A percentile compares a stretch with the other conserved stretches of the same genome.
Conservation (phyloP, 768 basidiomycete species). For the Boletellus sp. region DNA sequence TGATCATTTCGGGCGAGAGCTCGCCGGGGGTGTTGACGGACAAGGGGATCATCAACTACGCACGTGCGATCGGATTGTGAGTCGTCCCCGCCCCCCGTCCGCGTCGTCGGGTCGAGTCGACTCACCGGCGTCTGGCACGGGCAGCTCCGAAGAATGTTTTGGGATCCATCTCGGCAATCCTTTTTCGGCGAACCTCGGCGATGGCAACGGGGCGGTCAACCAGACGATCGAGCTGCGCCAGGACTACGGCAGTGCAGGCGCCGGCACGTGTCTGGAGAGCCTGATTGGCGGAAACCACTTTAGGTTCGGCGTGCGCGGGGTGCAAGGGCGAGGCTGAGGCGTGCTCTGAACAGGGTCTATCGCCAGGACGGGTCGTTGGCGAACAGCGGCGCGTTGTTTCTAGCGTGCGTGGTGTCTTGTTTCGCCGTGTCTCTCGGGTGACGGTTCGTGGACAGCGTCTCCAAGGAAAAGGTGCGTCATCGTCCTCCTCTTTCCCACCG, state of each 20-base stretch:
- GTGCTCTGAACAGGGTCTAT: conserved; percentile 36
- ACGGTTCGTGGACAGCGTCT: conserved; percentile 37
- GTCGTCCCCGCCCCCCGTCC: conserved; percentile 12
- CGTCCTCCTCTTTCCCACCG: background rate
- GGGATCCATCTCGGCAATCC: conserved; percentile 35
- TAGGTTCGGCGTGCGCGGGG: conserved; percentile 25
- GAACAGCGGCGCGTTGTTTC: conserved; percentile 49
- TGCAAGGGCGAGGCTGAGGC: background rate
- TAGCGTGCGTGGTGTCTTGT: conserved; percentile 42
- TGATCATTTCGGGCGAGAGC: conserved; percentile 65
- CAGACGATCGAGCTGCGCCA: conserved; percentile 44
- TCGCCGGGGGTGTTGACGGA: conserved; percentile 55
- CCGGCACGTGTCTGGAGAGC: conserved; percentile 47
- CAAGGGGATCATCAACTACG: conserved; percentile 55
- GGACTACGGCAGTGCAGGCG: conserved; percentile 34
- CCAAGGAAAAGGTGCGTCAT: conserved; percentile 40
- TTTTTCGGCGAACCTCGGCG: conserved; percentile 44
- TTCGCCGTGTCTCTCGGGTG: background rate
- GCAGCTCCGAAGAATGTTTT: conserved; percentile 40
- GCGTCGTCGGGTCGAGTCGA: background rate
- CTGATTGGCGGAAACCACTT: conserved; percentile 48
- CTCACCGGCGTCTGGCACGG: too few relatives aligned
- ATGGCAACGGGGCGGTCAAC: conserved; percentile 42
- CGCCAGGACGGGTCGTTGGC: conserved; percentile 57
- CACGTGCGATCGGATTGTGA: conserved; percentile 61